A percentile compares a stretch with the other conserved stretches of the same genome.
phyloP scores from a whole-genome alignment of 352 stramenopile genomes.

The Phytopythium oedochilum region DNA sequence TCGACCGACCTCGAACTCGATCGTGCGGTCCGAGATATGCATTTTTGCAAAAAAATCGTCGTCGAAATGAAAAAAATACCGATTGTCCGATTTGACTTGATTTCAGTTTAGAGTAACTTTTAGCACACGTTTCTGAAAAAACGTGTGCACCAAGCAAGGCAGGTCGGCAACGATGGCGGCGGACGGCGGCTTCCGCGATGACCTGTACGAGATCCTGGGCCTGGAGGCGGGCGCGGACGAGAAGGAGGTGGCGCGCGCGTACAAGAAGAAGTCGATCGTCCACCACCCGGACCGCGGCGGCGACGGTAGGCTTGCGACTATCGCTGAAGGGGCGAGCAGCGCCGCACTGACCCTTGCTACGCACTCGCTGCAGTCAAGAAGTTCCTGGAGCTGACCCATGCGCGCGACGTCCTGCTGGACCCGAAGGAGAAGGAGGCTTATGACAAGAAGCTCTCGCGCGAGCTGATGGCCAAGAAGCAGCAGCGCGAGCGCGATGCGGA shows the following conservation, averaged over 20 bases:
- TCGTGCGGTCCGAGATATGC: too few species aligned
- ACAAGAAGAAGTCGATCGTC: conserved; percentile 78
- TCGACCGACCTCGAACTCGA: too few species aligned
- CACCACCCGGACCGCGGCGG: conserved; percentile 79
- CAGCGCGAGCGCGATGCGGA: conserved; percentile 59
- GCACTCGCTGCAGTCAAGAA: conserved; percentile 47
- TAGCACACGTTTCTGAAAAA: too few species aligned
- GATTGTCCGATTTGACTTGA: too few species aligned
- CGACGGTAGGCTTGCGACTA: conserved; percentile 40
- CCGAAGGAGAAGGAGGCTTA: conserved; percentile 80
- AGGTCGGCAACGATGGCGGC: conserved; percentile 15
- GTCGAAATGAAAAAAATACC: too few species aligned
- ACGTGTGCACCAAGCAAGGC: too few species aligned
- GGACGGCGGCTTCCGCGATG: conserved; percentile 30
- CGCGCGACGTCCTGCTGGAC: conserved; percentile 70
- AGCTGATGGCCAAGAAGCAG: conserved; percentile 59
- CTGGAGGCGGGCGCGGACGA: conserved; percentile 60
- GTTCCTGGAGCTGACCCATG: conserved; percentile 77
- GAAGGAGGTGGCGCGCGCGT: conserved; percentile 69
- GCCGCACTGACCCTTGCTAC: too few species aligned
- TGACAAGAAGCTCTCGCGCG: conserved; percentile 67
- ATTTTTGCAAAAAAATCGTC: too few species aligned
- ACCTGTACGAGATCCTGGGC: conserved; percentile 75
- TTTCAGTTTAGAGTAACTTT: too few species aligned
- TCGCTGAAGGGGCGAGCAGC: too few species aligned